Conservation (phyloP, 371 early-diverging fungal species). For the Mortierella sp. region DNA sequence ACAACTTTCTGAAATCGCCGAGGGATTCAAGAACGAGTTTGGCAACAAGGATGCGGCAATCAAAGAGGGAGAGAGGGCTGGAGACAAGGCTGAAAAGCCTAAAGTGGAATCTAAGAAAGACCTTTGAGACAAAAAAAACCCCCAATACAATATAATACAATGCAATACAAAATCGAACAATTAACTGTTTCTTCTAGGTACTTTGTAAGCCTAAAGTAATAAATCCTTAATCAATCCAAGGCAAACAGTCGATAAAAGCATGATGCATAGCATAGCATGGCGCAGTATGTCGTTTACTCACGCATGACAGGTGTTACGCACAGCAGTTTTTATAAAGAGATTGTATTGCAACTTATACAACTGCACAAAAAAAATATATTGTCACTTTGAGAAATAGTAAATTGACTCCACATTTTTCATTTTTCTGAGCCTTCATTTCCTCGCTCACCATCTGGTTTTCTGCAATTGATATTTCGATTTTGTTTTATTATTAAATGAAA, state of each 20-base stretch:
- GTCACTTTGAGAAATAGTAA: constrained; percentile 6
- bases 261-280: too few species aligned
- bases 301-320: constrained; percentile 6
- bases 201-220: too few species aligned
- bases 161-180: too few species aligned
- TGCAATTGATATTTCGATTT: not conserved
- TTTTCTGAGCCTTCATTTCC: not conserved
- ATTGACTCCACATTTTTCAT: not conserved
- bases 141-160: too few species aligned
- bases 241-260: too few species aligned
- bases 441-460: not conserved
- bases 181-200: too few species aligned
- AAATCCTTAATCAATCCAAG: too few species aligned
- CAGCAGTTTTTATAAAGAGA: constrained; percentile 2
- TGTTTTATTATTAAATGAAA: not conserved
- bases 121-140: too few species aligned
- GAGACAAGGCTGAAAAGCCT: not conserved
- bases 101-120: constrained; percentile 9
- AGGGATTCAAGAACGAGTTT: not conserved
- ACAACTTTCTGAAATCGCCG: not conserved
- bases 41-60: not conserved
- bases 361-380: not conserved
- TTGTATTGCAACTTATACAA: not conserved
- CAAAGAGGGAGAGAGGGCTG: not conserved
- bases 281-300: too few species aligned